Evolutionary conservation across 192 early-diverging fungal species (phyloP).

Genomic region (Mortierella antarctica): DNA sequence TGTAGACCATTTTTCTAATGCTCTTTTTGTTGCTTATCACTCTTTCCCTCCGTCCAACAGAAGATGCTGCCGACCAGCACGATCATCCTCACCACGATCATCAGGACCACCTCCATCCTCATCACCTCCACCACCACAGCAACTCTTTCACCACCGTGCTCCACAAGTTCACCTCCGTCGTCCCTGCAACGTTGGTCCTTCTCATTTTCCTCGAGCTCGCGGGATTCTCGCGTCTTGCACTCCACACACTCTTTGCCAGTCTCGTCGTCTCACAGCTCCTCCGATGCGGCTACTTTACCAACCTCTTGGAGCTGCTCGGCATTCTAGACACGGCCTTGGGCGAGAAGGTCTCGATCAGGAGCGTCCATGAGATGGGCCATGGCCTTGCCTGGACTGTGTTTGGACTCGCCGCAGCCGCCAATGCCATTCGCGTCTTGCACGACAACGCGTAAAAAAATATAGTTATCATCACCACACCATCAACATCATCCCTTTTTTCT

Average conservation of each 20-base stretch:
- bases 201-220: slow-evolving; percentile 26
- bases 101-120: background rate
- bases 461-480: too few species aligned
- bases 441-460: background rate
- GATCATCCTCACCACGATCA: background rate
- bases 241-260: slow-evolving; percentile 40
- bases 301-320: slow-evolving; percentile 25
- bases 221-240: slow-evolving; percentile 33
- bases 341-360: background rate
- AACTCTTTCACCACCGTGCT: slow-evolving; percentile 30
- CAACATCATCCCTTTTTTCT: too few species aligned
- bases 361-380: slow-evolving; percentile 14
- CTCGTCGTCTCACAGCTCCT: slow-evolving; percentile 25
- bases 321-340: slow-evolving; percentile 15
- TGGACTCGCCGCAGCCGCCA: slow-evolving; percentile 30
- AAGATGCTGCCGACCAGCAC: background rate
- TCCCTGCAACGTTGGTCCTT: slow-evolving; percentile 23
- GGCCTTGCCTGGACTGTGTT: slow-evolving; percentile 27
- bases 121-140: slow-evolving; percentile 6
- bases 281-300: slow-evolving; percentile 14
- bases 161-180: slow-evolving; percentile 21
- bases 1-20: background rate
- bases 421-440: slow-evolving; percentile 39
- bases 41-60: background rate
- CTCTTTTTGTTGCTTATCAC: background rate